These are phyloP conservation scores for Neofusicoccum kwambonambiense DNA, from an alignment of 2,329 filamentous ascomycete genomes.

Conservation along the genomic window DNA sequence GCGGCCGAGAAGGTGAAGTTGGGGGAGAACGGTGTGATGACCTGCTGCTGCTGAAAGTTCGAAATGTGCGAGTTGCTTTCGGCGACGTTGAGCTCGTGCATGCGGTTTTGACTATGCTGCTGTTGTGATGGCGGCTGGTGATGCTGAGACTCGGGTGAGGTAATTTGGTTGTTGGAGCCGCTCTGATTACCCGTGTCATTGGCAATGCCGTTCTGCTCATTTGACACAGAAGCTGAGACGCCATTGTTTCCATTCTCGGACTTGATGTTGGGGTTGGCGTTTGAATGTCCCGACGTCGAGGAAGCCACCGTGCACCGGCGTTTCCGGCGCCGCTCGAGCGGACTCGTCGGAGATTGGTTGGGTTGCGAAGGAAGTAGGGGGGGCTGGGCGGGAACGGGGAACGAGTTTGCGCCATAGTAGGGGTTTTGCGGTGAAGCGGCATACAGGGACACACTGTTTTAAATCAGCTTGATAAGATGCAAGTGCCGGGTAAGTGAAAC, in stretches of 20 bases:
- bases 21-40: conserved; percentile 37
- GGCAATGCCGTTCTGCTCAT: not conserved
- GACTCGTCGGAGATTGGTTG: conserved; percentile 20
- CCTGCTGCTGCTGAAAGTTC: conserved; percentile 21
- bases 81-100: conserved; percentile 12
- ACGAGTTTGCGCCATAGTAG: not conserved
- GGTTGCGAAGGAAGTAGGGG: conserved; percentile 25
- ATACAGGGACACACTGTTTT: conserved; percentile 16
- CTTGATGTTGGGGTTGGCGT: conserved; percentile 32
- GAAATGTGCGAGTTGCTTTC: conserved; percentile 17
- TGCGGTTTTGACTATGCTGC: not conserved
- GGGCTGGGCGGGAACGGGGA: conserved; percentile 22
- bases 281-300: conserved; percentile 22
- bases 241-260: not conserved
- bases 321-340: conserved; percentile 25
- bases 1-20: conserved; percentile 30
- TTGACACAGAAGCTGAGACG: not conserved
- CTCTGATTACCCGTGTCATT: conserved; percentile 28
- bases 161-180: conserved; percentile 24
- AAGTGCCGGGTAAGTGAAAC: not conserved
- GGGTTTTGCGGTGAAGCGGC: conserved; percentile 13
- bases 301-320: conserved; percentile 30
- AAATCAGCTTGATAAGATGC: conserved; percentile 5
- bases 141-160: conserved; percentile 26
- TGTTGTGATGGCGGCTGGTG: conserved; percentile 26